Conservation (phyloP, 176 grass and related monocot genomes). For the Zizania latifolia region DNA sequence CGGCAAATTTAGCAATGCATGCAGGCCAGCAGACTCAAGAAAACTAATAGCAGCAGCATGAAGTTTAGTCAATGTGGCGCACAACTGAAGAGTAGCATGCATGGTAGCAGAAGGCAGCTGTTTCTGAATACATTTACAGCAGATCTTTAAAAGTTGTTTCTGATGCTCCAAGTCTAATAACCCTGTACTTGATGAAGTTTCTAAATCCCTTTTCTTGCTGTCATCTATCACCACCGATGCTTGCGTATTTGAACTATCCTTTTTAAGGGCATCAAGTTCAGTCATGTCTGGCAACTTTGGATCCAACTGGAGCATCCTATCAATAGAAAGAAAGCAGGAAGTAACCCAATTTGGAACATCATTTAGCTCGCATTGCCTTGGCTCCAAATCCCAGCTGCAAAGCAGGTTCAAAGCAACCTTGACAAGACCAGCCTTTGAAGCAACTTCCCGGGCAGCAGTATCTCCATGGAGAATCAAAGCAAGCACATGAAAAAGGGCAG, state of each 20-base stretch:
- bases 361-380: slow-evolving; percentile 32
- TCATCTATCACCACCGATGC: slow-evolving; percentile 73
- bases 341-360: slow-evolving; percentile 88
- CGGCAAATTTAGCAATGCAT: slow-evolving; percentile 68
- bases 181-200: slow-evolving; percentile 33
- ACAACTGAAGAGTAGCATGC: slow-evolving; percentile 92
- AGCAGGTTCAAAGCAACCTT: slow-evolving; percentile 83
- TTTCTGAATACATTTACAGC: slow-evolving; percentile 79
- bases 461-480: slow-evolving; percentile 96
- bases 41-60: slow-evolving; percentile 71
- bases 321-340: slow-evolving; percentile 91
- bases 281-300: slow-evolving; percentile 77
- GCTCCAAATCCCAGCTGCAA: slow-evolving; percentile 55
- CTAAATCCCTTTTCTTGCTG: slow-evolving; percentile 47
- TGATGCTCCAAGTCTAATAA: slow-evolving; percentile 72
- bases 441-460: slow-evolving; percentile 64
- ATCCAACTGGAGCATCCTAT: slow-evolving; percentile 89
- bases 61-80: slow-evolving; percentile 82
- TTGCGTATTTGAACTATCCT: slow-evolving; percentile 46
- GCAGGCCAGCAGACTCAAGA: slow-evolving; percentile 78
- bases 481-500: slow-evolving; percentile 84
- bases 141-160: slow-evolving; percentile 76
- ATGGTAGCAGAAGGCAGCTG: slow-evolving; percentile 74
- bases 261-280: slow-evolving; percentile 67
- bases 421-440: slow-evolving; percentile 62